Base-by-base conservation (phyloP, 2,329 filamentous ascomycete species). In the Diaporthe australafricana region DNA sequence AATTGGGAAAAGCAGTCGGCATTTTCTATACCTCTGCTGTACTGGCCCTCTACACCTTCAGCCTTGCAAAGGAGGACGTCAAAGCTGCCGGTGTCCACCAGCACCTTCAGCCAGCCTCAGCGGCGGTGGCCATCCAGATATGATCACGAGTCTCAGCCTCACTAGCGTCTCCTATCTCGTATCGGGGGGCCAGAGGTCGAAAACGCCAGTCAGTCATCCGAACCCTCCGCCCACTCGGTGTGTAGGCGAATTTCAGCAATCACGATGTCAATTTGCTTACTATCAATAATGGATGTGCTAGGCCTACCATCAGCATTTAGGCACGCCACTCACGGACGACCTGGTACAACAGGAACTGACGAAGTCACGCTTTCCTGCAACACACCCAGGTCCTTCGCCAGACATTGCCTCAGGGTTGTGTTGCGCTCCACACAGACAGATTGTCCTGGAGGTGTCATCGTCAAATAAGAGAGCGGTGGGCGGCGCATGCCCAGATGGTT, bases 71-170 rank as follows among this genome's bases (percentile, higher is more conserved):
- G 25, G 16, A 38, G n/a, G 42, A 47, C 11, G 14, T 27, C 42
- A 38, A 47, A 42, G 16, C 52, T 57, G 27, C 52, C n/a, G 27
- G 32, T 16, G n/a, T 22, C 8, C 16, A 38, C n/a, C n/a, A 25
- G 32, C 40, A 40, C 40, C 35, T 47, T 17, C 50, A 71, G 50
- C 52, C 60, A 70, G 69, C 60, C 50, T 56, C 60, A 32, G 60
- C 48, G 25, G 45, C 69, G 42, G 30, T 32, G 27, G 25, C 32
- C 60, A 53, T 16, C 47, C n/a, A 12, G 20, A 40, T 32, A 30
- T n/a, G 22, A 63, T 42, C 42, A 50, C 45, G 11, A 27, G 32
- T 25, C 20, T 47, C n/a, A n/a, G 9, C 42, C 30, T 63, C 42
- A 48, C 42, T 63, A 63, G 60, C 60, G 42, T 35, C 20, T 25